Base-by-base conservation (phyloP, 2,329 filamentous ascomycete genomes). In the Aspergillus ustus region DNA sequence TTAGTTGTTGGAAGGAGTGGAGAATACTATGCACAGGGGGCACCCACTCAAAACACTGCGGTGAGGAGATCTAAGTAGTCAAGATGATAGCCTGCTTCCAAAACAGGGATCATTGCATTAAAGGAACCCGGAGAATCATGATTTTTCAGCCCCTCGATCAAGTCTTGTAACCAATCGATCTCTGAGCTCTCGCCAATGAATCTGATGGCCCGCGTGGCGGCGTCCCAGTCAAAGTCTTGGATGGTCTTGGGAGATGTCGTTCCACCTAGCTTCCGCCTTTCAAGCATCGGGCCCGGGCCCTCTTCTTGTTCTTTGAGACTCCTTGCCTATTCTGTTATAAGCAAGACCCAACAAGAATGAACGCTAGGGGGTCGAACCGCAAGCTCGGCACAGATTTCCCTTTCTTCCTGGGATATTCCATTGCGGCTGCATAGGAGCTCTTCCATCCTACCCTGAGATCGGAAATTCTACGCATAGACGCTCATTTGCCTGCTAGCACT, bases 131-230 rank as follows among this genome's bases (percentile, higher is more conserved):
- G 34, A 15, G 3, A 5, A 40, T 57, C 66, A 53, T 72, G 69
- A 37, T 56, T 63, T 40, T 69, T 69, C 52, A 76, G 71, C 63
- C 77, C 70, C 60, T 75, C 73, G 40, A 66, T 71, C 9, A 81
- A 64, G 20, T 69, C 74, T 48, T 81, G 78, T 8, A 81, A 68
- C 80, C 80, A 82, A 37, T 70, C 74, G n/a, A 80, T 74, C 50
- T 81, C 79, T 0, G 79, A 81, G 60, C 77, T 79, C 61, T 76
- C 78, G 8, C 80, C 80, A 65, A 80, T 77, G 58, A 76, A 81
- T 0, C 79, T 77, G 5, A 76, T 80, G 8, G 75, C 72, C 22
- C 22, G 22, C 22, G 22, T 25, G 22, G 4, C 3, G 22, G 22
- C 2, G 44, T 77, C 74, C 58, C 71, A 70, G 43, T 78, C 77